Conservation (phyloP, 805 yeast genomes). For the Nadsonia fulvescens region DNA sequence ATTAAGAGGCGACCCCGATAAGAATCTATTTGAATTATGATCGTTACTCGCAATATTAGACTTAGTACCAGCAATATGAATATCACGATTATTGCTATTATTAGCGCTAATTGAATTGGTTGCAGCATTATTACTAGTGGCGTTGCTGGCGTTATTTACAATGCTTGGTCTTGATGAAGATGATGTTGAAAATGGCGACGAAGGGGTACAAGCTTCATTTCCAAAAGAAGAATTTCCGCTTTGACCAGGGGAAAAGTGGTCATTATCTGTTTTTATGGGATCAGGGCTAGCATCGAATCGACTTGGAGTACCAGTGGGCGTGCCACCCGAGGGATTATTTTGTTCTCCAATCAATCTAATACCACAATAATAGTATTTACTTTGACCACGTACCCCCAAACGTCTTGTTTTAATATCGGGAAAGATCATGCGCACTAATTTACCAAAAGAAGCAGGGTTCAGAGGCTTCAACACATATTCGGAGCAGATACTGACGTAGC, state of each 20-base stretch:
- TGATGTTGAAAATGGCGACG: no score
- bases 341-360: conserved; percentile 28
- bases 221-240: background rate
- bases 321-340: conserved; percentile 9
- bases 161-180: no score
- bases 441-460: conserved; percentile 67
- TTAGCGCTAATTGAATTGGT: no score
- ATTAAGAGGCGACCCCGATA: no score
- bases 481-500: conserved; percentile 40
- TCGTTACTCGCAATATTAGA: no score
- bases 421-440: conserved; percentile 42
- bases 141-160: conserved; percentile 2
- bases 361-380: conserved; percentile 78
- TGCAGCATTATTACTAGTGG: no score
- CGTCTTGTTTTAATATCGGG: conserved; percentile 60
- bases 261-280: conserved; percentile 2
- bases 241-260: conserved; percentile 1
- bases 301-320: conserved; percentile 15
- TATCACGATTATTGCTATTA: no score
- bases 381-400: conserved; percentile 64
- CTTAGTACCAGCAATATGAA: no score
- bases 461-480: conserved; percentile 37
- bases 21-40: no score
- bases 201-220: conserved; percentile 1
- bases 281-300: conserved; percentile 9